A percentile compares a stretch with the other conserved stretches of the same genome.
Evolutionary conservation across 116 monocot species (phyloP).

Genomic region (Papilionanthe hybrid): DNA sequence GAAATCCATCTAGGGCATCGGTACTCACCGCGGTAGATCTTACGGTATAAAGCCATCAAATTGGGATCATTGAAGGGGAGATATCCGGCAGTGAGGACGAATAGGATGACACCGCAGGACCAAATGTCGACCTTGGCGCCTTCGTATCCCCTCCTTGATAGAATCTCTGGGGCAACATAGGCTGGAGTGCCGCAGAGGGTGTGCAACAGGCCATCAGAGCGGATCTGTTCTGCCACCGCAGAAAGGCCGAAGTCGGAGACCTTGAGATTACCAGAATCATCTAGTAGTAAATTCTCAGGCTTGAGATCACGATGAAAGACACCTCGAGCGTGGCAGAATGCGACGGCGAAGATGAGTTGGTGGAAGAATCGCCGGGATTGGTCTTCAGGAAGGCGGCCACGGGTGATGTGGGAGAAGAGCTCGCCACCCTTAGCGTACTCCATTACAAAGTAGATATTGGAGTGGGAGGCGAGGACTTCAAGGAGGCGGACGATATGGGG

Average conservation of each 20-base stretch:
- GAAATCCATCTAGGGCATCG: slow-evolving; percentile 42
- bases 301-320: slow-evolving; percentile 61
- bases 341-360: slow-evolving; percentile 52
- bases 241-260: slow-evolving; percentile 35
- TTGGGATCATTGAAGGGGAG: slow-evolving; percentile 47
- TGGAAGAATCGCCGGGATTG: slow-evolving; percentile 32
- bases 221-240: slow-evolving; percentile 17
- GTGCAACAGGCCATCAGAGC: slow-evolving; percentile 18
- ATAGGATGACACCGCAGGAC: slow-evolving; percentile 50
- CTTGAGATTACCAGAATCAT: slow-evolving; percentile 29
- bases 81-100: slow-evolving; percentile 42
- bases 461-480: slow-evolving; percentile 45
- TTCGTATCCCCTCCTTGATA: slow-evolving; percentile 30
- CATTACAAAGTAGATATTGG: slow-evolving; percentile 40
- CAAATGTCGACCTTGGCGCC: slow-evolving; percentile 39
- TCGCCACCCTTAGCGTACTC: slow-evolving; percentile 44
- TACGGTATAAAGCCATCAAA: slow-evolving; percentile 36
- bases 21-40: slow-evolving; percentile 35
- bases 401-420: slow-evolving; percentile 39
- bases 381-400: slow-evolving; percentile 42
- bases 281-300: slow-evolving; percentile 49
- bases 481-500: slow-evolving; percentile 36
- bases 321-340: slow-evolving; percentile 50
- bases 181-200: slow-evolving; percentile 45
- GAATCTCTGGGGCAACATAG: slow-evolving; percentile 51